Percentiles rank a stretch among this genome's conserved stretches.
These are phyloP conservation scores for Suillus hirtellus DNA, from an alignment of 768 basidiomycete genomes.

Conservation along the genomic window DNA sequence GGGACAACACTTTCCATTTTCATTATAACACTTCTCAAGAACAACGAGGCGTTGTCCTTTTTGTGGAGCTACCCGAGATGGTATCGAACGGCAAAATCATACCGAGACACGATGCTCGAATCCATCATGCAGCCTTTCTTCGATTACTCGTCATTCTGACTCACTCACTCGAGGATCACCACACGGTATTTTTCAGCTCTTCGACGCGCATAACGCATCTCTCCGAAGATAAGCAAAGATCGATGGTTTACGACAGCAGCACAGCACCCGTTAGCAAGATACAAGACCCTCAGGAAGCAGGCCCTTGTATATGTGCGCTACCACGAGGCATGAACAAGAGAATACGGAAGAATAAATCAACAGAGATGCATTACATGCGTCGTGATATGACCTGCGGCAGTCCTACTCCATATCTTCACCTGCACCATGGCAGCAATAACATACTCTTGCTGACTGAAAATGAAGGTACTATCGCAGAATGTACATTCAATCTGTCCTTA, in stretches of 20 bases:
- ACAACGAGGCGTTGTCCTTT: background rate
- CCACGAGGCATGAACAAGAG: background rate
- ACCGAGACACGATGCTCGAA: background rate
- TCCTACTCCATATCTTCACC: background rate
- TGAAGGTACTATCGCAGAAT: background rate
- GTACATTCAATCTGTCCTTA: background rate
- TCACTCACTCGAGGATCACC: background rate
- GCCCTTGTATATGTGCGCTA: background rate
- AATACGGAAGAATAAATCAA: background rate
- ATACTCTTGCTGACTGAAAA: background rate
- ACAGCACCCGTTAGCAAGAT: background rate
- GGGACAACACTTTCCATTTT: background rate
- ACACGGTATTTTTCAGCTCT: background rate
- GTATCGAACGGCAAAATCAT: constrained; percentile 3
- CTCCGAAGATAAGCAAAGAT: background rate
- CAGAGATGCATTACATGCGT: background rate
- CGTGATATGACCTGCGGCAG: background rate
- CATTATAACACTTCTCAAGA: background rate
- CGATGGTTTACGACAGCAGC: background rate
- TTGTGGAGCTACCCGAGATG: background rate
- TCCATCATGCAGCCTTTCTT: background rate
- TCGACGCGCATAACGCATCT: background rate
- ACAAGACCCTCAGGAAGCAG: background rate
- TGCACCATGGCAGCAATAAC: background rate
- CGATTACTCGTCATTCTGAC: background rate